phyloP scores from a whole-genome alignment of 192 early-diverging fungal genomes.

The Coemansia interrupta region DNA sequence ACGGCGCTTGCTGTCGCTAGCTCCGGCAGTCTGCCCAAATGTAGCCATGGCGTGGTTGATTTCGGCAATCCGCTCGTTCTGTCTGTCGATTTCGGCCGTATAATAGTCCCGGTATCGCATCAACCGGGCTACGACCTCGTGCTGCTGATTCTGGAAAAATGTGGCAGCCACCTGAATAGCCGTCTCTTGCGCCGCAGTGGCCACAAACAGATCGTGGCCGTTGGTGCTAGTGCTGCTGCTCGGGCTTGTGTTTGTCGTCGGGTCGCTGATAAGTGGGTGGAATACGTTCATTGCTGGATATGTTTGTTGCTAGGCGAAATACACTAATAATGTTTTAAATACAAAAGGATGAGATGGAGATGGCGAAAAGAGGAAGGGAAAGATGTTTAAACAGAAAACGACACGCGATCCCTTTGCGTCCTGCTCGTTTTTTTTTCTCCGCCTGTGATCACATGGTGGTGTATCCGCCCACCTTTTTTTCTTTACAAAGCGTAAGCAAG shows the following conservation, averaged over 20 bases:
- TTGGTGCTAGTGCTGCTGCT: constrained; percentile 11
- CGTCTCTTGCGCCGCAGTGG: constrained; percentile 6
- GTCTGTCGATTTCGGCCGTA: constrained; percentile 20
- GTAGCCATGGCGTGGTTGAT: constrained; percentile 21
- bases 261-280: neutral
- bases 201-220: constrained; percentile 7
- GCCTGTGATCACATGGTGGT: neutral
- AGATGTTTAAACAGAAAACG: constrained; percentile 2
- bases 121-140: constrained; percentile 27
- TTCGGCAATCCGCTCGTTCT: constrained; percentile 35
- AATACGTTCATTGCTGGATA: constrained; percentile 3
- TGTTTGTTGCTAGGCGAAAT: neutral
- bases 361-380: neutral
- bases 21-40: constrained; percentile 4
- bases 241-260: neutral
- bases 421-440: constrained; percentile 2
- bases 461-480: neutral
- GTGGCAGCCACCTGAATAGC: constrained; percentile 8
- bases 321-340: constrained; percentile 8
- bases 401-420: neutral
- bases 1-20: constrained; percentile 8
- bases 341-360: neutral
- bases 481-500: neutral
- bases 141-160: constrained; percentile 9
- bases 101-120: constrained; percentile 36